These are phyloP conservation scores for Laguncularia racemosa DNA, from an alignment of 345 rosid species.

Conservation along the genomic window DNA sequence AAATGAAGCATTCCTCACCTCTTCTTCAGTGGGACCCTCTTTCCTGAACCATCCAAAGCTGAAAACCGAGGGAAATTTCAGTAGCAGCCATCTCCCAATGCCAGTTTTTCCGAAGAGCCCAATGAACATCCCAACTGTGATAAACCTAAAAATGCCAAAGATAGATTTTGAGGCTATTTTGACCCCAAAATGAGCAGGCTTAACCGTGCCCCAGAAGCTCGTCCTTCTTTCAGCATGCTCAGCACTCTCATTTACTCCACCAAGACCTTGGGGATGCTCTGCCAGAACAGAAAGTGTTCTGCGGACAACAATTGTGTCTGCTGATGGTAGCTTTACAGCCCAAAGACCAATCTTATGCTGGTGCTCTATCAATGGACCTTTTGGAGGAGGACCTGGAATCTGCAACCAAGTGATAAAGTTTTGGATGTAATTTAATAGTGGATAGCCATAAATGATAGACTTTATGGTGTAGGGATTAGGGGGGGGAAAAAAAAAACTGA, in stretches of 20 bases:
- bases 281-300: slow-evolving; percentile 59
- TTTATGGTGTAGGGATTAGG: too few relatives aligned
- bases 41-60: slow-evolving; percentile 77
- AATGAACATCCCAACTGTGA: slow-evolving; percentile 51
- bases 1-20: slow-evolving; percentile 68
- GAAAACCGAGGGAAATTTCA: slow-evolving; percentile 74
- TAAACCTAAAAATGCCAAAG: slow-evolving; percentile 37
- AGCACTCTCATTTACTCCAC: slow-evolving; percentile 57
- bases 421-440: too few relatives aligned
- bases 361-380: slow-evolving; percentile 51
- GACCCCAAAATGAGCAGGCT: slow-evolving; percentile 76
- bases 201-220: slow-evolving; percentile 61
- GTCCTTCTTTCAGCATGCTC: slow-evolving; percentile 47
- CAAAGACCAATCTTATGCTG: slow-evolving; percentile 69
- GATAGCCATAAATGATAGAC: background rate
- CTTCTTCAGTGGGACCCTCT: slow-evolving; percentile 77
- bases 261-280: slow-evolving; percentile 67
- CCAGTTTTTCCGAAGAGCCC: slow-evolving; percentile 44
- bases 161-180: slow-evolving; percentile 60
- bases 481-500: too few relatives aligned
- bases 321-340: slow-evolving; percentile 79
- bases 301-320: slow-evolving; percentile 71
- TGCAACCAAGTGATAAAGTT: slow-evolving; percentile 18
- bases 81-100: slow-evolving; percentile 74
- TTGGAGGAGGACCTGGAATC: slow-evolving; percentile 69